These are phyloP conservation scores for Pleomassaria siparia DNA, from an alignment of 2,329 filamentous ascomycete species.

Conservation along the genomic window DNA sequence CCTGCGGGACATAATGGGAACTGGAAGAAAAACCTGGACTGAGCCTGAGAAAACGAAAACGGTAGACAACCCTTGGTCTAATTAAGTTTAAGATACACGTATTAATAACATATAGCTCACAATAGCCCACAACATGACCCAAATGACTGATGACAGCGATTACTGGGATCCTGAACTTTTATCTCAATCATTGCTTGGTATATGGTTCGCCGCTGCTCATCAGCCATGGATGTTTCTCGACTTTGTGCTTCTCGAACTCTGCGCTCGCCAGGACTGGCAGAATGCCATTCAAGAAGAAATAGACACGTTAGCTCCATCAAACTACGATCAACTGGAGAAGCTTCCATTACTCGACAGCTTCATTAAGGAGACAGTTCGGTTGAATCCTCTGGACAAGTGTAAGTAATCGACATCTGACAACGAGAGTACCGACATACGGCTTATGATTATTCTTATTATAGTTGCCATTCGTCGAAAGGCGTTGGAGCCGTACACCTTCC, in stretches of 20 bases:
- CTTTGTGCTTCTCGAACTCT: constrained; percentile 19
- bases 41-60: constrained; percentile 2
- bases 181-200: constrained; percentile 13
- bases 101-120: constrained; percentile 8
- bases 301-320: not conserved
- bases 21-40: constrained; percentile 6
- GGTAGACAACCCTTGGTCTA: not conserved
- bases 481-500: constrained; percentile 14
- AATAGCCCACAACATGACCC: constrained; percentile 13
- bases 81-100: not conserved
- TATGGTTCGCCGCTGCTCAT: constrained; percentile 22
- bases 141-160: constrained; percentile 8
- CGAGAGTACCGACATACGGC: not conserved
- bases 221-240: constrained; percentile 25
- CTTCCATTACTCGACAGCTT: constrained; percentile 19
- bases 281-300: constrained; percentile 14
- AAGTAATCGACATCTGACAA: not conserved
- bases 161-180: constrained; percentile 14
- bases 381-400: constrained; percentile 18
- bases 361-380: constrained; percentile 18
- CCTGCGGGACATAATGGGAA: constrained; percentile 7
- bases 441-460: not conserved
- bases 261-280: constrained; percentile 11
- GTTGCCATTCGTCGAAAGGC: constrained; percentile 20
- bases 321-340: constrained; percentile 7